Evolutionary conservation across 805 yeast species (phyloP), one percentile per base, ranked within the genome.

Genomic region (Wickerhamiella shivajii): DNA sequence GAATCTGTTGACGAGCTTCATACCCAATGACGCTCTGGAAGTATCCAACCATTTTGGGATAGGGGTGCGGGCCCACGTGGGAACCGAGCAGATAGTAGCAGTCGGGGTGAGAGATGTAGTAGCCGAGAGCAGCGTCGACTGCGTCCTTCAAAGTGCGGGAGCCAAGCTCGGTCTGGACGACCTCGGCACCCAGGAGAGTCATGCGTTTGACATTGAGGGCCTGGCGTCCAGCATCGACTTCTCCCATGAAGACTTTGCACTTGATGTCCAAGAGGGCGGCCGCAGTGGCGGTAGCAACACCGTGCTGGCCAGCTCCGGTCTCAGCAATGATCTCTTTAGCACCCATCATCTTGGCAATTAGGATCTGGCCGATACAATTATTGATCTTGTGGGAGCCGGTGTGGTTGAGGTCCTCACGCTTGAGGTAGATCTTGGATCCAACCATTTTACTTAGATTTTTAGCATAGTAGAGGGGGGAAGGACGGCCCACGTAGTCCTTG

Each of bases 41-140:
- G 14, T 97, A 87, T 62, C 97, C 77, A 20, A 90, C 98, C 55
- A 90, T 68, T 15, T 93, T 85, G 43, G 98, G 98, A 64, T 84
- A 90, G 32, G 98, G 98, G 57, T 90, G 97, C 26, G 98, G 98
- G 25, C 98, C 98, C 53, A 90, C 87, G 29, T 97, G 97, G 2
- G 96, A 83, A 34, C 98, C 98, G 34, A 90, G 93, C 43, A 87
- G 77, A 56, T 87, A 90, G 59, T 90, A 95, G 6, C 98, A 90
- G 24, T 79, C 62, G 44, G 73, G 64, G 47, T 84, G 68, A 4
- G 93, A 72, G 31, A 87, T 96, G 97, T 97, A 90, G 58, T 57
- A 71, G 55, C 97, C 68, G 64, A 90, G 78, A 11, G 97, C 97
- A 60, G 90, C 98, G 15, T 92, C 77, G 34, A 95, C 87, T 23